phyloP scores from a whole-genome alignment of 306 rosid genomes.

The Cyamopsis tetragonoloba region DNA sequence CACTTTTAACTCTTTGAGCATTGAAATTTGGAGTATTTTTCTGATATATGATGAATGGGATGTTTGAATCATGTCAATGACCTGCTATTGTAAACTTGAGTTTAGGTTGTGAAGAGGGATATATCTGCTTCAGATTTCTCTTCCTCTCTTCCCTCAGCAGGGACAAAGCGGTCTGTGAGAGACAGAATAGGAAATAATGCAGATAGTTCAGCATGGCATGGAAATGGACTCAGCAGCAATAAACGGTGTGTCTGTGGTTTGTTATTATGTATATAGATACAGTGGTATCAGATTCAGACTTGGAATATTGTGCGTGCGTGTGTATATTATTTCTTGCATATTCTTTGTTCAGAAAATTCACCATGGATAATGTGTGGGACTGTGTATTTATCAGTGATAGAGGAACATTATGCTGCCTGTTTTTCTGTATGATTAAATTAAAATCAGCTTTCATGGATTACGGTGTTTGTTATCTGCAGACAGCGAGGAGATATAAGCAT shows the following conservation, averaged over 20 bases:
- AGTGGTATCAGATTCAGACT: background rate
- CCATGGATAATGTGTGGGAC: background rate
- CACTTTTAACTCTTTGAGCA: background rate
- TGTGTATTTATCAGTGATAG: background rate
- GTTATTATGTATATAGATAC: background rate
- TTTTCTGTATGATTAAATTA: background rate
- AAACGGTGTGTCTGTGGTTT: constrained; percentile 61
- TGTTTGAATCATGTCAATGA: constrained; percentile 12
- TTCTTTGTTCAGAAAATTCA: constrained; percentile 4
- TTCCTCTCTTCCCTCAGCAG: constrained; percentile 40
- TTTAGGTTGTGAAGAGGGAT: constrained; percentile 82
- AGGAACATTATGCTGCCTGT: background rate
- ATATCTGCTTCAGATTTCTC: constrained; percentile 41
- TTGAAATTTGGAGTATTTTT: constrained; percentile 2
- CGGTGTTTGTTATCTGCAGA: constrained; percentile 46
- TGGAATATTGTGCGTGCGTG: no score
- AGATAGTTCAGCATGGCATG: constrained; percentile 44
- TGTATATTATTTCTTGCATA: background rate
- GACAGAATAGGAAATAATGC: constrained; percentile 73
- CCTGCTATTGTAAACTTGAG: constrained; percentile 20
- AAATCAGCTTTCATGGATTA: constrained; percentile 3
- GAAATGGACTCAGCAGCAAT: constrained; percentile 35
- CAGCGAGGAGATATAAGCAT: constrained; percentile 52
- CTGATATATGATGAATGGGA: background rate
- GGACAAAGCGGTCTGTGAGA: constrained; percentile 84